A percentile compares a stretch with the other conserved stretches of the same genome.
phyloP scores from a whole-genome alignment of 306 rosid genomes.

The Dicorynia guianensis region DNA sequence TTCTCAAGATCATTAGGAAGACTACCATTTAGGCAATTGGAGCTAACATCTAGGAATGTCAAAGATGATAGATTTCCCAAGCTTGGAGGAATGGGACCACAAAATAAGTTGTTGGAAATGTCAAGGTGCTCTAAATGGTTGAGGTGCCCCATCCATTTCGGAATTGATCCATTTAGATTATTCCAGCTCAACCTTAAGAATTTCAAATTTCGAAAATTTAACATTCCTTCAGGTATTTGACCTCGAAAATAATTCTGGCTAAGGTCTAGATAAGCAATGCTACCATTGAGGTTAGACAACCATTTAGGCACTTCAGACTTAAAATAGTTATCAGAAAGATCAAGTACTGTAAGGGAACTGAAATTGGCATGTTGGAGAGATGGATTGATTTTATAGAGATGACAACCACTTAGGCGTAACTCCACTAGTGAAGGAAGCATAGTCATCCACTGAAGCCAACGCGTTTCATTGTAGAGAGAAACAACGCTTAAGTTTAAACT shows the following conservation, averaged over 20 bases:
- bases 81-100: neutral
- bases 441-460: slow-evolving; percentile 27
- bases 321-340: slow-evolving; percentile 15
- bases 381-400: slow-evolving; percentile 25
- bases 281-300: slow-evolving; percentile 21
- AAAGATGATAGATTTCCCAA: slow-evolving; percentile 36
- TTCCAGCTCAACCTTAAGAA: neutral
- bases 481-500: neutral
- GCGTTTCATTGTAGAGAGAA: neutral
- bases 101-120: neutral
- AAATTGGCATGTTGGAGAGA: too few relatives aligned
- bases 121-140: too few relatives aligned
- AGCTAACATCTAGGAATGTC: neutral
- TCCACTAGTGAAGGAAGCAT: slow-evolving; percentile 44
- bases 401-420: slow-evolving; percentile 24
- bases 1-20: neutral
- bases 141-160: neutral
- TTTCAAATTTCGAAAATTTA: slow-evolving; percentile 20
- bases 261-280: neutral
- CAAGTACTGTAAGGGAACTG: too few relatives aligned
- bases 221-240: slow-evolving; percentile 3
- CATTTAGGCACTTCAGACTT: slow-evolving; percentile 36
- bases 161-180: neutral
- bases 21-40: slow-evolving; percentile 23
- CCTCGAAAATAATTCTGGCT: neutral